These are phyloP conservation scores for Umbelopsis sp. DNA, from an alignment of 192 early-diverging fungal species.

Conservation along the genomic window DNA sequence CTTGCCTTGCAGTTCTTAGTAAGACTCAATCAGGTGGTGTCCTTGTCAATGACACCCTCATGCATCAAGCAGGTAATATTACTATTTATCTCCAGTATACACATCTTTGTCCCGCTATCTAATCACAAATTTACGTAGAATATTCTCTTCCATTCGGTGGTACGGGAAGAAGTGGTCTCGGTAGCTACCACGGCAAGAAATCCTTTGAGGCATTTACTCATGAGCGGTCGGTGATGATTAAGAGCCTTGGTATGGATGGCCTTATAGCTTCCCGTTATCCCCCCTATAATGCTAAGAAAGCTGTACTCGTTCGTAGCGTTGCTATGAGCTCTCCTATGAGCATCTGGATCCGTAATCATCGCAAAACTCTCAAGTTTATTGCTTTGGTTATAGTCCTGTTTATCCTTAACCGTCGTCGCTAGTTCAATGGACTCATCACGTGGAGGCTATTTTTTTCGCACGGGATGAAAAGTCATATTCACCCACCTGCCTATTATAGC, in stretches of 20 bases:
- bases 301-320: slow-evolving; percentile 24
- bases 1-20: slow-evolving; percentile 48
- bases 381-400: background rate
- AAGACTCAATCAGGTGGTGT: slow-evolving; percentile 77
- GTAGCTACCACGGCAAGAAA: slow-evolving; percentile 78
- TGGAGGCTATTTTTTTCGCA: background rate
- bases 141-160: slow-evolving; percentile 84
- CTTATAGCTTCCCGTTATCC: slow-evolving; percentile 29
- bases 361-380: background rate
- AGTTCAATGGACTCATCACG: background rate
- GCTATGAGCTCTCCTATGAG: background rate
- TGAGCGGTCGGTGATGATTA: slow-evolving; percentile 61
- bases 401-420: background rate
- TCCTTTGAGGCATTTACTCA: slow-evolving; percentile 86
- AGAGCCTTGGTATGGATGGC: slow-evolving; percentile 39
- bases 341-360: slow-evolving; percentile 6
- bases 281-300: slow-evolving; percentile 28
- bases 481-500: background rate
- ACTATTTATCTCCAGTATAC: background rate
- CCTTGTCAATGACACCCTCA: slow-evolving; percentile 79
- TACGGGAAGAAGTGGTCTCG: slow-evolving; percentile 82
- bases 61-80: slow-evolving; percentile 62
- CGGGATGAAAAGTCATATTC: background rate
- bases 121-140: slow-evolving; percentile 23
- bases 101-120: background rate